Evolutionary conservation across 345 rosid species (phyloP).

Genomic region (Capsella bursapastoris): DNA sequence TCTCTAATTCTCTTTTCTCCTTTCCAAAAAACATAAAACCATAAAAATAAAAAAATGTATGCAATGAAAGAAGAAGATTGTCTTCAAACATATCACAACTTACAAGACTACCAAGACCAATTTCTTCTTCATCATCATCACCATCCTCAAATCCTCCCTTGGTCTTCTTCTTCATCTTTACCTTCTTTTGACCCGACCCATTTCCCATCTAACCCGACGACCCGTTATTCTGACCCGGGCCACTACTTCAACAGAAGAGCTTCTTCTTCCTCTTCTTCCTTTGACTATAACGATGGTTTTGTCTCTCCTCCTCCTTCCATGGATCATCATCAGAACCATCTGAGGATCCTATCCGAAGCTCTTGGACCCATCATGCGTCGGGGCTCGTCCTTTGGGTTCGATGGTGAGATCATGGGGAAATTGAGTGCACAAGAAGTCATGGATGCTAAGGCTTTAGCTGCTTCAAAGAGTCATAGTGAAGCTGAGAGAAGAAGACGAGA

Average conservation of each 20-base stretch:
- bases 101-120: conserved; percentile 73
- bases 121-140: conserved; percentile 68
- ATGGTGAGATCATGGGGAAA: conserved; percentile 72
- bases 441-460: conserved; percentile 99
- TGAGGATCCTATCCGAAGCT: conserved; percentile 77
- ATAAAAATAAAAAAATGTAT: conserved; percentile 47
- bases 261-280: conserved; percentile 45
- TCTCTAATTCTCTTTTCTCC: conserved; percentile 31
- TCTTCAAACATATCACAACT: conserved; percentile 61
- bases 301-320: conserved; percentile 44
- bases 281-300: conserved; percentile 36
- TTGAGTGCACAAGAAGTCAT: conserved; percentile 92
- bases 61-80: conserved; percentile 78
- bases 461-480: conserved; percentile 96
- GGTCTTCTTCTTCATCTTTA: conserved; percentile 26
- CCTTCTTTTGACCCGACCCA: conserved; percentile 44
- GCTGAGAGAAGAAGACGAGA: conserved; percentile 97
- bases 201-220: conserved; percentile 47
- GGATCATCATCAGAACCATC: conserved; percentile 65
- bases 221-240: conserved; percentile 65
- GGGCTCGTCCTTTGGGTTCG: conserved; percentile 72
- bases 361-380: conserved; percentile 72
- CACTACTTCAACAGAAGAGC: conserved; percentile 75
- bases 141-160: conserved; percentile 46
- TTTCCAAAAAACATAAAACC: conserved; percentile 23